Base-by-base conservation (phyloP, 2,329 filamentous ascomycete species). In the Bipolaris zeicola region DNA sequence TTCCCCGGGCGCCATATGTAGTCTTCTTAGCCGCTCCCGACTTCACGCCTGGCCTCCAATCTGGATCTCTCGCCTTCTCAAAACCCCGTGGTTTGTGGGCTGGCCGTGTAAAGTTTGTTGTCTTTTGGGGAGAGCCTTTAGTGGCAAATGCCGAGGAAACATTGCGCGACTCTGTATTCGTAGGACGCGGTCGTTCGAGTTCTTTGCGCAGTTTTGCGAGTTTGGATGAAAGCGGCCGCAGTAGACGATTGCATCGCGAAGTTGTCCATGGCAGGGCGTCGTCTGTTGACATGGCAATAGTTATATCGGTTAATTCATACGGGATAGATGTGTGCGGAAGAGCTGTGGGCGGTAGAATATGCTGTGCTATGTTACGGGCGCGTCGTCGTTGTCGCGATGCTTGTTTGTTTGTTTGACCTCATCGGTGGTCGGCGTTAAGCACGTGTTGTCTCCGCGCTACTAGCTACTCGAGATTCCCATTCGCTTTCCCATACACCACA, bases 171-270 rank as follows among this genome's bases (percentile, higher is more conserved):
- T 74, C 72, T 44, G 49, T 57, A 34, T 49, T 43, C 18, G 63
- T 48, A 13, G 49, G 63, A 13, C 61, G 65, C n/a, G 65, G 64
- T 46, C 52, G 58, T 31, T 73, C 71, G 24, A 66, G 60, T 50
- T 73, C 65, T 55, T 74, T 77, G 36, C 73, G 66, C 6, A 80
- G 67, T 26, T 76, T 76, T 26, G 68, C 64, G 44, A 80, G 72
- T 58, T 77, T 75, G 13, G 75, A 77, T 14, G 75, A 74, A 11
- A 80, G 71, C 13, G 77, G 77, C 39, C 78, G 72, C 0, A 80
- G 69, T 4, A 80, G 67, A 48, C 78, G 73, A 55, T 78, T 78
- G 63, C 78, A 80, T 38, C 77, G 75, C 43, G 75, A 70, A 14
- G 77, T 75, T 6, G 76, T 80, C 77, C 77, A 80, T 44, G 76